Conservation (phyloP, 345 rosid genomes). For the Populus euphratica region DNA sequence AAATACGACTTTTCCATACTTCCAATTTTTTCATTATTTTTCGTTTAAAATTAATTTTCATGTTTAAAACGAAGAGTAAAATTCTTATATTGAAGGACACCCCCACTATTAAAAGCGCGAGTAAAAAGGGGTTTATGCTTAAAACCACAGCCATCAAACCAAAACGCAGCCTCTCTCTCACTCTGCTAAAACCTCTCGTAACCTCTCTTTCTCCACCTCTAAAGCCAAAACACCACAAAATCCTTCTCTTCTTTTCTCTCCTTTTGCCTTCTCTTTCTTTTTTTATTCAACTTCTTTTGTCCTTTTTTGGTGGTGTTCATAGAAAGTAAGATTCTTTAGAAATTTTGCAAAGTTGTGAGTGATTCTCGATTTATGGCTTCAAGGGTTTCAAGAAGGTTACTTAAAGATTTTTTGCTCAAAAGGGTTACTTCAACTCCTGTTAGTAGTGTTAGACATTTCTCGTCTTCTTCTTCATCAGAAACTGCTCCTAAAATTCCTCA, state of each 20-base stretch:
- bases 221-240: not conserved
- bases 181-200: slow-evolving; percentile 9
- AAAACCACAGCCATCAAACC: not conserved
- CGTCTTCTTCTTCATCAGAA: slow-evolving; percentile 37
- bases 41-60: no score
- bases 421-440: slow-evolving; percentile 36
- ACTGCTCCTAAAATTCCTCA: slow-evolving; percentile 65
- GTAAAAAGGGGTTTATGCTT: not conserved
- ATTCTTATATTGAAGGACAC: not conserved
- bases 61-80: no score
- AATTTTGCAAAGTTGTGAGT: not conserved
- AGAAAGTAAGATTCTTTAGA: not conserved
- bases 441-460: slow-evolving; percentile 41
- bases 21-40: no score
- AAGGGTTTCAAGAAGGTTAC: slow-evolving; percentile 40
- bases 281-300: not conserved
- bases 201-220: not conserved
- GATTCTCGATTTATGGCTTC: slow-evolving; percentile 41
- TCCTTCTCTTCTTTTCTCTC: not conserved
- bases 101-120: not conserved
- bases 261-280: not conserved
- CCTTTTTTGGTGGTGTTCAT: not conserved
- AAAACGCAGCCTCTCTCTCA: not conserved
- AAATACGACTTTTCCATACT: no score
- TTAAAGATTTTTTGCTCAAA: slow-evolving; percentile 34